Conservation (phyloP, 169 alveolate genomes). For the Eimeria falciformis region DNA sequence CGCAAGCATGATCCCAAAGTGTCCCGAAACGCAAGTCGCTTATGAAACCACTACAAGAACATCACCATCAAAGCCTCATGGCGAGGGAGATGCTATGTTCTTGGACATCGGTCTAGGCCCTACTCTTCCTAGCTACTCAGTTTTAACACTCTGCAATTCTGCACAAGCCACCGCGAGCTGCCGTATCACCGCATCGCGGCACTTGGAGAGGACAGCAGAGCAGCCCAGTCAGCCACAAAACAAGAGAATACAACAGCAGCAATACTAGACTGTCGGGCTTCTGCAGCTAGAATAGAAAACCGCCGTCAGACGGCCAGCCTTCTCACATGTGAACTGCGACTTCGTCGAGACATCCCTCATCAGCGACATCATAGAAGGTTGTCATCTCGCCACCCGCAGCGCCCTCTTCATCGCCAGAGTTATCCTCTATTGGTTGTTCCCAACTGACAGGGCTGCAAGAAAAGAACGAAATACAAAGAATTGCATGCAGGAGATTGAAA, state of each 20-base stretch:
- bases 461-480: not conserved
- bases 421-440: constrained; percentile 55
- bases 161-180: no score
- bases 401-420: constrained; percentile 21
- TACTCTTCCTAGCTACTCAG: no score
- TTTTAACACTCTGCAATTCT: not conserved
- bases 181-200: no score
- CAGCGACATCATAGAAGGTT: constrained; percentile 63
- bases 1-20: not conserved
- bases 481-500: not conserved
- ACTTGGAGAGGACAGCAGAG: not conserved
- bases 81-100: not conserved
- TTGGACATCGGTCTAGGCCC: no score
- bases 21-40: not conserved
- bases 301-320: not conserved
- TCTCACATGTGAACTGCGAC: constrained; percentile 66
- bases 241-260: not conserved
- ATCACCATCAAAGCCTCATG: not conserved
- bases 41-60: not conserved
- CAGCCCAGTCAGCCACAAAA: not conserved
- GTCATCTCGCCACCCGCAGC: constrained; percentile 63
- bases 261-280: not conserved
- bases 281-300: not conserved
- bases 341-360: constrained; percentile 68
- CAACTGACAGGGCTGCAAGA: constrained; percentile 60